phyloP scores from a whole-genome alignment of 257 asterid genomes.

The Sherardia arvensis region DNA sequence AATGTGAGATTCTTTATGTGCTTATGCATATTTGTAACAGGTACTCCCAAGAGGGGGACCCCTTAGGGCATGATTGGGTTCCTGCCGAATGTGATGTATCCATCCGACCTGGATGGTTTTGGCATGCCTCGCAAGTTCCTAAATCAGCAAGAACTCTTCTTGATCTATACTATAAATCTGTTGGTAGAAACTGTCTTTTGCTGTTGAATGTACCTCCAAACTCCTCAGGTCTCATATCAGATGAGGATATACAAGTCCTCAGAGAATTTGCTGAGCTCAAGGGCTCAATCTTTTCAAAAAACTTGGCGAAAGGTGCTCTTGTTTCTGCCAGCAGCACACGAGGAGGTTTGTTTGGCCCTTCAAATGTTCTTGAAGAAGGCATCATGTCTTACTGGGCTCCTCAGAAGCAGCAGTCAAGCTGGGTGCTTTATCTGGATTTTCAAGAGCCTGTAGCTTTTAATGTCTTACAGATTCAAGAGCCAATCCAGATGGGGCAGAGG shows the following conservation, averaged over 20 bases:
- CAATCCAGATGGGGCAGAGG: constrained; percentile 96
- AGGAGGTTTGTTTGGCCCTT: constrained; percentile 40
- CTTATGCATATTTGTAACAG: constrained; percentile 25
- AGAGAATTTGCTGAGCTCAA: constrained; percentile 58
- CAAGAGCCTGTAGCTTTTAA: constrained; percentile 41
- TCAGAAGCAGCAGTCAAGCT: constrained; percentile 23
- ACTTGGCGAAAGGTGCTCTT: constrained; percentile 46
- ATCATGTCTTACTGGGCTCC: constrained; percentile 84
- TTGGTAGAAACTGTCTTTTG: constrained; percentile 79
- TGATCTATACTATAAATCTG: constrained; percentile 81
- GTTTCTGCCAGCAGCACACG: constrained; percentile 66
- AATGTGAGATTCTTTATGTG: background rate
- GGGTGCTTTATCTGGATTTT: constrained; percentile 42
- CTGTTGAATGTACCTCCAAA: constrained; percentile 90
- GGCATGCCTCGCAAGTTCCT: constrained; percentile 83
- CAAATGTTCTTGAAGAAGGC: constrained; percentile 53
- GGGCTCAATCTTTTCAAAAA: constrained; percentile 48
- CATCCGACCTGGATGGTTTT: constrained; percentile 90
- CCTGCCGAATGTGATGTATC: constrained; percentile 95
- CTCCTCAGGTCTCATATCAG: constrained; percentile 84
- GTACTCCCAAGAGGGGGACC: constrained; percentile 66
- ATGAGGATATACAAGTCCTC: constrained; percentile 70
- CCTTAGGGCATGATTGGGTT: constrained; percentile 81
- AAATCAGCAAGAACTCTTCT: constrained; percentile 74
- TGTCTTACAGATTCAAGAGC: constrained; percentile 79